These are phyloP conservation scores for Didymella keratinophila DNA, from an alignment of 2,329 filamentous ascomycete species.

Conservation along the genomic window DNA sequence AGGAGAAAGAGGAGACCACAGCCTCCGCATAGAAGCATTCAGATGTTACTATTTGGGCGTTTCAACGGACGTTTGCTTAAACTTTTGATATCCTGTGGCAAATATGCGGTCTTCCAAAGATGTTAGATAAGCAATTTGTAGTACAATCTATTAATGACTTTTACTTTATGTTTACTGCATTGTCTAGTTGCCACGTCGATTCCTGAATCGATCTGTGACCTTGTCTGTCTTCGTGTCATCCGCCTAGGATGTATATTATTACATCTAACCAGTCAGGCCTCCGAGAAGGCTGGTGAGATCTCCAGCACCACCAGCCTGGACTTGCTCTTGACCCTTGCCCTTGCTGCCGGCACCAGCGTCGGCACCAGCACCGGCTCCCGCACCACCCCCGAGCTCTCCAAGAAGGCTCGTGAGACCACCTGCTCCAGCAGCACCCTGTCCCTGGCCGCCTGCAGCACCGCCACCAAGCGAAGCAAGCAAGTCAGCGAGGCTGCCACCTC, in stretches of 20 bases:
- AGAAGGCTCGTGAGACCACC: not conserved
- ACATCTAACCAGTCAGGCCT: slow-evolving; percentile 1
- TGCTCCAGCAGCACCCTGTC: no score
- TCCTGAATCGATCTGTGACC: slow-evolving; percentile 12
- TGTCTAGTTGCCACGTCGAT: slow-evolving; percentile 7
- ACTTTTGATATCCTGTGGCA: slow-evolving; percentile 27
- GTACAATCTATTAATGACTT: slow-evolving; percentile 7
- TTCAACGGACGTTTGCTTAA: slow-evolving; percentile 20
- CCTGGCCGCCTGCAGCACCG: not conserved
- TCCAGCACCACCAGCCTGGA: slow-evolving; percentile 1
- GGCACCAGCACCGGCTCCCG: no score
- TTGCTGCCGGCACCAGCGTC: not conserved
- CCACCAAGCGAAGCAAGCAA: not conserved
- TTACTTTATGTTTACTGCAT: not conserved
- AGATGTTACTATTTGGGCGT: slow-evolving; percentile 21
- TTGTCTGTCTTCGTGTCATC: not conserved
- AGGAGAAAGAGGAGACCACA: slow-evolving; percentile 49
- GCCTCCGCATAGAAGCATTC: slow-evolving; percentile 26
- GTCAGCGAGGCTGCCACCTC: not conserved
- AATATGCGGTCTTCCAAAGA: slow-evolving; percentile 5
- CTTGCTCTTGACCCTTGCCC: slow-evolving; percentile 1
- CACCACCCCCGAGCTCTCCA: no score
- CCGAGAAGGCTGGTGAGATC: not conserved
- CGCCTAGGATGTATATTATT: not conserved
- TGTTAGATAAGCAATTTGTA: not conserved